Base-by-base conservation (phyloP, 176 grass and related monocot genomes). In the Oryza meyeriana region DNA sequence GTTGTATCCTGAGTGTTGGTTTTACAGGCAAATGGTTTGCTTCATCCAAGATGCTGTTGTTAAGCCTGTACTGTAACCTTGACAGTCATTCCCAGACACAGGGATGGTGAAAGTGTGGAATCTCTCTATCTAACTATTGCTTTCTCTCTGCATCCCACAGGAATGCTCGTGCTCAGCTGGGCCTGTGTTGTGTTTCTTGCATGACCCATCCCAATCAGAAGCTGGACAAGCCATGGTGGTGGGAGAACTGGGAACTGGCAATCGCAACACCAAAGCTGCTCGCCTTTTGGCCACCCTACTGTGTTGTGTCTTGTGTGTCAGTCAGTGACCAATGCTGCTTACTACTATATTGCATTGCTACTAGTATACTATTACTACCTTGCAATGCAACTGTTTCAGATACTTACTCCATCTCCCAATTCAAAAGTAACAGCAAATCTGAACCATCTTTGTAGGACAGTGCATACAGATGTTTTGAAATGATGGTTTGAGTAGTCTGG, bases 161-260 rank as follows among this genome's bases (percentile, higher is more conserved):
- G 50, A 20, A 18, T 55, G 50, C 41, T 64, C 74, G 80, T 89
- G 87, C 73, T 85, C 72, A 28, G 47, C 72, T 59, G 73, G 58
- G 29, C 77, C 72, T 52, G 70, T 80, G n/a, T 39, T 62, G 35
- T 42, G 38, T 64, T 31, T 72, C 71, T 72, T 81, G 59, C 78
- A 27, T 74, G 83, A 79, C 74, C 62, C 83, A 73, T 90, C 88
- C 26, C 83, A 36, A 25, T 78, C 74, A 69, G 20, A 57, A 61
- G 62, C 57, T 68, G 13, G 83, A 82, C 83, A 90, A 66, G 28
- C 35, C 73, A 26, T 90, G 73, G 88, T 90, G 88, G 83, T 28
- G 44, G 52, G 38, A 35, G 79, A 64, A 70, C 57, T 83, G 83
- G 67, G 77, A 82, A 44, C 73, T 82, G 88, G 73, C 66, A 77